Conservation (phyloP, 345 rosid genomes). For the Salix caprea region DNA sequence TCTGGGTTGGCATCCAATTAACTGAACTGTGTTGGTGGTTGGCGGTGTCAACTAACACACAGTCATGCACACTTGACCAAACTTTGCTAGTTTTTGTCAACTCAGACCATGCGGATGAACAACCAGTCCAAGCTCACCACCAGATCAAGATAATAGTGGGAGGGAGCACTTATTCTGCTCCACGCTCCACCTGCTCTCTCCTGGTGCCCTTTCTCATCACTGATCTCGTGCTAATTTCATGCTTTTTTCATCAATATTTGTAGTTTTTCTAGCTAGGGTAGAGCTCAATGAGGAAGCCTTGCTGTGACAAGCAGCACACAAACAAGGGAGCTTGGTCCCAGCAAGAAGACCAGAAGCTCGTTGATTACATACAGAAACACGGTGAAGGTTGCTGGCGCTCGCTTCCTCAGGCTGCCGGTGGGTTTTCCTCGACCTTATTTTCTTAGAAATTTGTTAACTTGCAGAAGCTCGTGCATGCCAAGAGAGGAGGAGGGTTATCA, state of each 20-base stretch:
- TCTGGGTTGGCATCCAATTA: no score
- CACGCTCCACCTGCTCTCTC: neutral
- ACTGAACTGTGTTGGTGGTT: no score
- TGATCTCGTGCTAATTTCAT: no score
- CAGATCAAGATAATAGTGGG: neutral
- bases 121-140: conserved; percentile 52
- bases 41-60: no score
- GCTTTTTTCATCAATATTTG: no score
- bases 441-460: no score
- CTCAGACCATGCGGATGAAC: conserved; percentile 15
- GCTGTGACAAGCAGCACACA: conserved; percentile 50
- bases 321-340: conserved; percentile 66
- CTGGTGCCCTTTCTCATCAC: neutral
- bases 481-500: no score
- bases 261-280: no score
- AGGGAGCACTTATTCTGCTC: neutral
- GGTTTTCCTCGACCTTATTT: no score
- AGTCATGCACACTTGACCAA: no score
- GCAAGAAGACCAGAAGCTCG: conserved; percentile 61
- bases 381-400: conserved; percentile 66
- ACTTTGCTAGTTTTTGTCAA: no score
- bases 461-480: no score
- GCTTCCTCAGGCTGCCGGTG: conserved; percentile 60
- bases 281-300: conserved; percentile 49
- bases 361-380: conserved; percentile 46